These are phyloP conservation scores for Echium plantagineum DNA, from an alignment of 257 asterid species.

Conservation along the genomic window DNA sequence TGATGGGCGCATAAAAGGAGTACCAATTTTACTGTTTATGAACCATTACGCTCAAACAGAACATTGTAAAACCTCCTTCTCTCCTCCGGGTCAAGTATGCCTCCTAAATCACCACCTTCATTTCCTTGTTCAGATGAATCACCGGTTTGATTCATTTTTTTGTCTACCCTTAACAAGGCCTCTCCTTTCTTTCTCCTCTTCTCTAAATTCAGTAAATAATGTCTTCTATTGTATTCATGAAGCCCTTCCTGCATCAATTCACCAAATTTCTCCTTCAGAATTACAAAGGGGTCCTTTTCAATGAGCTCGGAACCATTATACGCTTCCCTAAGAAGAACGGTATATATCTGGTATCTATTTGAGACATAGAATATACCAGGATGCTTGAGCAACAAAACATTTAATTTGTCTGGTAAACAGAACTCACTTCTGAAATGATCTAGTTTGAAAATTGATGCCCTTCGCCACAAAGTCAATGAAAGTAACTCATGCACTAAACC, in stretches of 20 bases:
- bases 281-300: conserved; percentile 73
- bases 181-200: conserved; percentile 56
- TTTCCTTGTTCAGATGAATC: conserved; percentile 21
- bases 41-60: conserved; percentile 51
- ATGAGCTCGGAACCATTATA: conserved; percentile 54
- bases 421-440: conserved; percentile 74
- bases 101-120: conserved; percentile 60
- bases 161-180: conserved; percentile 21
- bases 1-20: conserved; percentile 77
- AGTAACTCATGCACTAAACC: conserved; percentile 69
- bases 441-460: conserved; percentile 54
- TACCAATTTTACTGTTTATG: conserved; percentile 16
- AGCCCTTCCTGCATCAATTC: conserved; percentile 86
- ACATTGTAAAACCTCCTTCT: conserved; percentile 67
- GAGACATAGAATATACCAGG: conserved; percentile 86
- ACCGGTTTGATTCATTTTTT: conserved; percentile 12
- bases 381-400: conserved; percentile 65
- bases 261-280: conserved; percentile 80
- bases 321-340: conserved; percentile 76
- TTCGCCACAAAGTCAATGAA: conserved; percentile 76
- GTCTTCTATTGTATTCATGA: conserved; percentile 69
- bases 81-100: conserved; percentile 81
- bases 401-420: conserved; percentile 54
- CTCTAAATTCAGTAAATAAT: conserved; percentile 52
- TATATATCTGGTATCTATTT: conserved; percentile 54